phyloP scores from a whole-genome alignment of 441 rosid genomes.

The Corymbia citriodora region DNA sequence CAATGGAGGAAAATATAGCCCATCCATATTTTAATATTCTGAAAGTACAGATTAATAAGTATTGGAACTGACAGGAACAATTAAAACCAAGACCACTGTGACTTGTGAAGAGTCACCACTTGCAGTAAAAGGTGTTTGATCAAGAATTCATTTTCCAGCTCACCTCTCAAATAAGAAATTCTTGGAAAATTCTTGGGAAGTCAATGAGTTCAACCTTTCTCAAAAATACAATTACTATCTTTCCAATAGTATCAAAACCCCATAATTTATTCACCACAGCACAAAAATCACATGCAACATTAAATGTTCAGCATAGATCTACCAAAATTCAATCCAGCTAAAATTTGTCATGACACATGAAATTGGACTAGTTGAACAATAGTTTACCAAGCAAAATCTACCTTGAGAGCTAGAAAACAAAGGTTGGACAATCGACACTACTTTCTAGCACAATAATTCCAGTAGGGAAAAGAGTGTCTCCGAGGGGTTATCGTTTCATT shows the following conservation, averaged over 20 bases:
- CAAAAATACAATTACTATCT: background rate
- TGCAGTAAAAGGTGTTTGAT: background rate
- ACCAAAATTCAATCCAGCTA: background rate
- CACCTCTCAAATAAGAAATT: background rate
- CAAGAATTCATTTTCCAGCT: background rate
- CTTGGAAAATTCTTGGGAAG: background rate
- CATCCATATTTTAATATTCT: background rate
- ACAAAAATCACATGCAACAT: background rate
- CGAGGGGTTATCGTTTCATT: background rate
- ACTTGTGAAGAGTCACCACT: background rate
- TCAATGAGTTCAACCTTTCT: background rate
- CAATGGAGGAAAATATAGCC: background rate
- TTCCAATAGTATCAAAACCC: background rate
- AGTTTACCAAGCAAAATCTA: background rate
- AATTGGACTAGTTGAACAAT: background rate
- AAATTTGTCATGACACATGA: background rate
- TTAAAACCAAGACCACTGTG: background rate
- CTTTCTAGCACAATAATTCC: background rate
- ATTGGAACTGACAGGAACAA: background rate
- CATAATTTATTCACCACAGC: background rate
- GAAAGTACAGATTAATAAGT: background rate
- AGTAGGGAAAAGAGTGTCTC: background rate
- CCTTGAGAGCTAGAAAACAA: background rate
- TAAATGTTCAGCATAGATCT: background rate
- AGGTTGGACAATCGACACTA: background rate